These are phyloP conservation scores for Arachis monticola DNA, from an alignment of 331 rosid species.

Conservation along the genomic window DNA sequence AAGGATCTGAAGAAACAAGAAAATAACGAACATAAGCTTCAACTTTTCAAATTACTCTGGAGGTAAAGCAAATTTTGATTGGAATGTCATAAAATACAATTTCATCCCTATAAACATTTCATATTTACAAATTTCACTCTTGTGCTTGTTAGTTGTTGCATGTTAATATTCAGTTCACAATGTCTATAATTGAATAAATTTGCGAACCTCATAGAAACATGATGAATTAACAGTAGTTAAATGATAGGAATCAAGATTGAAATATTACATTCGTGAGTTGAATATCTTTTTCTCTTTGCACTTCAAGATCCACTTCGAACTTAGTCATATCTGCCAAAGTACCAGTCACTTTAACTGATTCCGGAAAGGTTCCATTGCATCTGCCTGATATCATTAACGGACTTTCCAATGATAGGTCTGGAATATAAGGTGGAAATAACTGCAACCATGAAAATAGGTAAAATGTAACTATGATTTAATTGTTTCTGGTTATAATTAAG, in stretches of 20 bases:
- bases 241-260: slow-evolving; percentile 25
- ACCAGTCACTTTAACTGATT: slow-evolving; percentile 63
- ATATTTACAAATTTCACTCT: too few species aligned
- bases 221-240: slow-evolving; percentile 11
- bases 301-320: slow-evolving; percentile 63
- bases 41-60: background rate
- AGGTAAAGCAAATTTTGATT: background rate
- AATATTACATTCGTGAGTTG: slow-evolving; percentile 72
- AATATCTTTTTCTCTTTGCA: slow-evolving; percentile 73
- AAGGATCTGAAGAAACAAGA: slow-evolving; percentile 67
- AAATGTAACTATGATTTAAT: slow-evolving; percentile 28
- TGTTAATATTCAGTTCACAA: slow-evolving; percentile 10
- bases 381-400: slow-evolving; percentile 89
- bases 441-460: slow-evolving; percentile 46
- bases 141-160: background rate
- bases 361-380: slow-evolving; percentile 79
- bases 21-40: slow-evolving; percentile 24
- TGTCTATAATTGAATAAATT: slow-evolving; percentile 10
- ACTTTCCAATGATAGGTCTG: slow-evolving; percentile 73
- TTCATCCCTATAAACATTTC: too few species aligned
- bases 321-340: slow-evolving; percentile 73
- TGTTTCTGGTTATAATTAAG: slow-evolving; percentile 25
- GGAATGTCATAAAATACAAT: background rate
- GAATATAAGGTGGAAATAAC: slow-evolving; percentile 73
- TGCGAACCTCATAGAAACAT: slow-evolving; percentile 19